These are phyloP conservation scores for Boletus sp. DNA, from an alignment of 768 basidiomycete species.

Conservation along the genomic window DNA sequence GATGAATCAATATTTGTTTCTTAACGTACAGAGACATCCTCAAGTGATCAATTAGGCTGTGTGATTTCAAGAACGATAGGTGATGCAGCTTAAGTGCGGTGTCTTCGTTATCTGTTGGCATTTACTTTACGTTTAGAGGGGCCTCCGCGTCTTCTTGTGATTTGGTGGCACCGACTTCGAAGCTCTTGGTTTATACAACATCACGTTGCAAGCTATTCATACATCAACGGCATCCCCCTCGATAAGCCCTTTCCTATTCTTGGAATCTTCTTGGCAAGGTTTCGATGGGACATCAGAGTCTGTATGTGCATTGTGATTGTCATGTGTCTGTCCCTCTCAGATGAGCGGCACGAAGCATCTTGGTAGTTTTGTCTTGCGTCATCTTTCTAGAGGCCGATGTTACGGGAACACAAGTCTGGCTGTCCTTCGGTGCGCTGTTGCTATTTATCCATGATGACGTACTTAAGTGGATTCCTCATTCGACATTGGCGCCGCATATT, in stretches of 20 bases:
- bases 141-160: not conserved
- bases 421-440: too few relatives aligned
- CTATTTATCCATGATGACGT: too few relatives aligned
- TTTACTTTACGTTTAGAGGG: not conserved
- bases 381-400: not conserved
- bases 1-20: not conserved
- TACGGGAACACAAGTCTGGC: not conserved
- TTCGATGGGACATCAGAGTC: not conserved
- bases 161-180: not conserved
- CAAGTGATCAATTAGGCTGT: not conserved
- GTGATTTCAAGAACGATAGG: not conserved
- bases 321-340: conserved; percentile 6
- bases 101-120: not conserved
- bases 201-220: conserved; percentile 1
- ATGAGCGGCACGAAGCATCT: conserved; percentile 7
- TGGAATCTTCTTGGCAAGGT: not conserved
- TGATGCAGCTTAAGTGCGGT: not conserved
- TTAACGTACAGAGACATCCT: not conserved
- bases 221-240: not conserved
- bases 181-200: not conserved
- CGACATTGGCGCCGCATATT: too few relatives aligned
- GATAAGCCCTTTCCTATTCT: not conserved
- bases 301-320: not conserved
- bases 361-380: not conserved
- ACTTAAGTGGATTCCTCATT: too few relatives aligned